Base-by-base conservation (phyloP, 2,329 filamentous ascomycete species). In the Meredithiella fracta region DNA sequence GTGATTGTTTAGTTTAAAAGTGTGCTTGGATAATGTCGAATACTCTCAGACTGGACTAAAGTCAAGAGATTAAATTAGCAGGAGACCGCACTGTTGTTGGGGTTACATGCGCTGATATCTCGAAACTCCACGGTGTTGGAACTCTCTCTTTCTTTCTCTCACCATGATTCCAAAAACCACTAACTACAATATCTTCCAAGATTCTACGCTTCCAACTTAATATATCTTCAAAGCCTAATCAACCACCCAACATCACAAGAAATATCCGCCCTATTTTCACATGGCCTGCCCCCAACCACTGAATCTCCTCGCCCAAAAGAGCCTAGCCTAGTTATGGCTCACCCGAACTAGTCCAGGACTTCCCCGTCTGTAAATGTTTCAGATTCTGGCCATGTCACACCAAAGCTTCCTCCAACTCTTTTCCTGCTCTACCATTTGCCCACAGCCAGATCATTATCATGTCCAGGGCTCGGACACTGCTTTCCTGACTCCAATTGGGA, bases 301-400 rank as follows among this genome's bases (percentile, higher is more conserved):
- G 9, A 8, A 11, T 25, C 44, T 14, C 22, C 44, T 23, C 22
- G 4, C 44, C 22, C 20, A 23, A 14, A 3, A 4, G 8, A 22
- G 6, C 20, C 23, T 2, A 23, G 22, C 22, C 1, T 23, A 26
- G 23, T 26, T 9, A 5, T 26, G 40, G 40, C 37, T 44, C 20
- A 44, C 38, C 52, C 25, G 31, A 11, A 38, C 15, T 11, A 15
- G 8, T 15, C 42, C 15, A 47, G 53, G 40, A 20, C 26, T 14
- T 34, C 40, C 51, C 53, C 26, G 40, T 54, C 22, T n/a, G 37
- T 31, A 8, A 2, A 3, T 47, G 53, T 54, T 54, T 54, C 53
- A 49, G 40, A 54, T 47, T 54, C 53, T 25, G 44, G 26, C 42
- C 44, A 54, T 47, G 53, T 54, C 44, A 40, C 44, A 54, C 53